These are phyloP conservation scores for Rhytidiadelphus loreus DNA, from an alignment of 225 moss, liverwort and hornwort species.

Conservation along the genomic window DNA sequence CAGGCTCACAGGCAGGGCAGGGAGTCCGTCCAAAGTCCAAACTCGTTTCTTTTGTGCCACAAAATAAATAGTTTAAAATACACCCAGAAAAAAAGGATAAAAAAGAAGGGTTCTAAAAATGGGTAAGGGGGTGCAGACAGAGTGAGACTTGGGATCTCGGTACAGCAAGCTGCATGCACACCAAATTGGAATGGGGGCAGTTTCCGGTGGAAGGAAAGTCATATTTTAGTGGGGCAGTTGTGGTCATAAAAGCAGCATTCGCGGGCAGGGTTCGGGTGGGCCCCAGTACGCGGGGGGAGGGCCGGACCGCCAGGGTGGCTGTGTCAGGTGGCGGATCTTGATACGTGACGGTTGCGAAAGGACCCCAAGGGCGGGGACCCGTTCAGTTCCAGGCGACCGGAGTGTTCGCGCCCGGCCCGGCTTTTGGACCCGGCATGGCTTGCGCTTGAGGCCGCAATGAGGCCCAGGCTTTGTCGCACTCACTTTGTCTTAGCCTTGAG, in stretches of 20 bases:
- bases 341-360: not conserved
- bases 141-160: slow-evolving; percentile 19
- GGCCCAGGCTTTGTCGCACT: not conserved
- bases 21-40: not conserved
- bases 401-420: not conserved
- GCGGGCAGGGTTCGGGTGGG: not conserved
- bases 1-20: no score
- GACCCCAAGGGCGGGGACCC: slow-evolving; percentile 1
- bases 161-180: not conserved
- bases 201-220: not conserved
- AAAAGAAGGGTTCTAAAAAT: not conserved
- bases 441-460: not conserved
- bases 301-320: not conserved
- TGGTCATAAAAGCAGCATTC: not conserved
- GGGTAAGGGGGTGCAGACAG: not conserved
- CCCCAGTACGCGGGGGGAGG: not conserved
- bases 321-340: not conserved
- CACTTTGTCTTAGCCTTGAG: not conserved
- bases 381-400: not conserved
- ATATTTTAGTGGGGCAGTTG: not conserved
- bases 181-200: not conserved
- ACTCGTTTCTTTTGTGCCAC: not conserved
- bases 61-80: no score
- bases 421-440: not conserved
- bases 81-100: no score